A percentile compares a stretch with the other conserved stretches of the same genome.
phyloP scores from a whole-genome alignment of 345 rosid genomes.

The Ailanthus altissimus region DNA sequence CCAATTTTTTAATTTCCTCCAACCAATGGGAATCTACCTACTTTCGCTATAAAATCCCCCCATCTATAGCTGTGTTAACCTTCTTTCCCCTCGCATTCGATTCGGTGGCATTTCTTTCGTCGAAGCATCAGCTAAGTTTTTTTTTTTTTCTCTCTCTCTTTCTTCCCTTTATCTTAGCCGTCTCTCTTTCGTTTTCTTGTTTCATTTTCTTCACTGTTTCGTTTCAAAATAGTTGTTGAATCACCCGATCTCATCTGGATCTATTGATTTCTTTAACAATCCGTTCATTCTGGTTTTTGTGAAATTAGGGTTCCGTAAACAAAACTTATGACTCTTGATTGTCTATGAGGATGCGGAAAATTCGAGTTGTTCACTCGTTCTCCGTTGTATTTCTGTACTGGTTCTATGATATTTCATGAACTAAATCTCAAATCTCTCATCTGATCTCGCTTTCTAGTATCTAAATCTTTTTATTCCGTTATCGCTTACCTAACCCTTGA shows the following conservation, averaged over 20 bases:
- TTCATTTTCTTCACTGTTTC: neutral
- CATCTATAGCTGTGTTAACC: rapidly evolving
- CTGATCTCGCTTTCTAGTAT: neutral
- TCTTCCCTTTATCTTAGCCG: neutral
- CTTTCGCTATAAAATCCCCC: slow-evolving; percentile 28
- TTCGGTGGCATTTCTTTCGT: neutral
- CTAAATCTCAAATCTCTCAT: neutral
- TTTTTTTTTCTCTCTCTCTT: neutral
- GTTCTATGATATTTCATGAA: slow-evolving; percentile 82
- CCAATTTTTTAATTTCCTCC: neutral
- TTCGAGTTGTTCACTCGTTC: slow-evolving; percentile 81
- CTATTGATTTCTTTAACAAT: slow-evolving; percentile 19
- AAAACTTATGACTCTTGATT: slow-evolving; percentile 44
- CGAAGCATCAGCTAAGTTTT: slow-evolving; percentile 33
- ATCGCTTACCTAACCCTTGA: neutral
- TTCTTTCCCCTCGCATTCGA: slow-evolving; percentile 33
- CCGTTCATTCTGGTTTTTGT: slow-evolving; percentile 12
- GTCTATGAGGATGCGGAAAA: slow-evolving; percentile 75
- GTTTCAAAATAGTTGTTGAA: neutral
- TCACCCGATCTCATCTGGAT: slow-evolving; percentile 32
- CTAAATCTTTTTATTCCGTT: neutral
- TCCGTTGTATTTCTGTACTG: slow-evolving; percentile 93
- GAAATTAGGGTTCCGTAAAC: slow-evolving; percentile 19
- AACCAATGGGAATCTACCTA: neutral
- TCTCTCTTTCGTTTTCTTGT: neutral